These are phyloP conservation scores for Pichiaceae sp. DNA, from an alignment of 1,139 yeast genomes.

Conservation along the genomic window DNA sequence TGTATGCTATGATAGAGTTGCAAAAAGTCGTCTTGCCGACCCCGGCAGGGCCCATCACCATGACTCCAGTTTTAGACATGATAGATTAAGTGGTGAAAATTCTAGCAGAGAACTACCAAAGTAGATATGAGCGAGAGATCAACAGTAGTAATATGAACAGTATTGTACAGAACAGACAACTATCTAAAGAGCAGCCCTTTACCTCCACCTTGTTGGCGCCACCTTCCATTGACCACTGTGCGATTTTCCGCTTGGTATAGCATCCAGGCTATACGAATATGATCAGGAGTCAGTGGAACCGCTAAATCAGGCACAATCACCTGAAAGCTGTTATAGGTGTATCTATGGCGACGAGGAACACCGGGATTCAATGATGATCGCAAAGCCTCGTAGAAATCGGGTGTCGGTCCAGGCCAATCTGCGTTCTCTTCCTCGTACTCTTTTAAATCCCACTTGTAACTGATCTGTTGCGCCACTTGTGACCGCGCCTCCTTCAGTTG, in stretches of 20 bases:
- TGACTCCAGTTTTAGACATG: conserved; percentile 95
- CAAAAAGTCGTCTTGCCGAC: conserved; percentile 94
- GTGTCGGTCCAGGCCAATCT: conserved; percentile 8
- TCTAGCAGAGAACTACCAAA: not conserved
- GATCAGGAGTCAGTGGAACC: conserved; percentile 72
- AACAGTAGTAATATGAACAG: too few species aligned
- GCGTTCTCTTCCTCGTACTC: conserved; percentile 10
- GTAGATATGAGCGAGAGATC: not conserved
- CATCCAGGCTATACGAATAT: conserved; percentile 85
- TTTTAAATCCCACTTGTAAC: conserved; percentile 13
- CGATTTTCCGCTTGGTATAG: conserved; percentile 59
- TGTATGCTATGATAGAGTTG: conserved; percentile 75
- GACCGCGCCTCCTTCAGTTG: conserved; percentile 47
- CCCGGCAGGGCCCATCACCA: conserved; percentile 96
- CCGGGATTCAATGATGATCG: not conserved
- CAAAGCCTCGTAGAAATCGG: conserved; percentile 7
- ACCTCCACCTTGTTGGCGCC: conserved; percentile 68
- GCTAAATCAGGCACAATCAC: conserved; percentile 23
- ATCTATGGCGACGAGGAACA: not conserved
- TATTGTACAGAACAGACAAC: not conserved
- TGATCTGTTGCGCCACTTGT: conserved; percentile 18
- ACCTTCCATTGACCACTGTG: conserved; percentile 47
- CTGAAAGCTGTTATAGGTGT: conserved; percentile 9
- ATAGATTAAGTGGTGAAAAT: conserved; percentile 1
- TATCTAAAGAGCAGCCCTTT: conserved; percentile 61